Evolutionary conservation across 108 stramenopile genomes (phyloP).

Genomic region (Stephanodiscus triporus): DNA sequence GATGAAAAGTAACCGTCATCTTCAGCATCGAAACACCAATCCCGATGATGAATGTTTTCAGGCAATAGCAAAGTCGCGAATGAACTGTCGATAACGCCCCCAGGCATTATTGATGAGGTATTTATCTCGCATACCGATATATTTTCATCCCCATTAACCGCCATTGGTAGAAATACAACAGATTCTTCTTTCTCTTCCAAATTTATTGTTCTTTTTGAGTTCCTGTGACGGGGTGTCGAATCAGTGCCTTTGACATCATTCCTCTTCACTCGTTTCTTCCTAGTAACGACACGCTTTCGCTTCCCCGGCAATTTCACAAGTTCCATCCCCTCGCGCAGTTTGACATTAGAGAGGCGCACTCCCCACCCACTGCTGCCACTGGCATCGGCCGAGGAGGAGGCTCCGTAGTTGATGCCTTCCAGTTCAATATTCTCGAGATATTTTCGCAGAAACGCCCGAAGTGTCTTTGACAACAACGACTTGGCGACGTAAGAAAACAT

Average conservation of each 20-base stretch:
- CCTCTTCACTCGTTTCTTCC: slow-evolving; percentile 42
- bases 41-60: slow-evolving; percentile 1
- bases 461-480: slow-evolving; percentile 70
- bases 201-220: slow-evolving; percentile 6
- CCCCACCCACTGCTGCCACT: slow-evolving; percentile 70
- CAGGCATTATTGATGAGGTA: neutral
- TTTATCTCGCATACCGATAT: neutral
- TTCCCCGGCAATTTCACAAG: slow-evolving; percentile 75
- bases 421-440: slow-evolving; percentile 83
- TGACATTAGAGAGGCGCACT: slow-evolving; percentile 78
- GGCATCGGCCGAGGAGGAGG: slow-evolving; percentile 1
- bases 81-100: neutral
- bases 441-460: slow-evolving; percentile 75
- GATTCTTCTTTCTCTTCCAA: neutral
- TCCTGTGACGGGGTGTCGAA: neutral
- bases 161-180: slow-evolving; percentile 1
- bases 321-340: slow-evolving; percentile 78
- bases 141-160: neutral
- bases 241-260: slow-evolving; percentile 37
- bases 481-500: slow-evolving; percentile 70
- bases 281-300: slow-evolving; percentile 40
- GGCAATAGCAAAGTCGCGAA: neutral
- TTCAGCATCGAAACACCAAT: slow-evolving; percentile 15
- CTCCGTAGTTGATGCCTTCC: slow-evolving; percentile 61
- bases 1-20: slow-evolving; percentile 46